Percentiles rank a stretch among this genome's conserved stretches.
Evolutionary conservation across 2,329 filamentous ascomycete genomes (phyloP).

Genomic region (Ophiostoma tasmaniense): DNA sequence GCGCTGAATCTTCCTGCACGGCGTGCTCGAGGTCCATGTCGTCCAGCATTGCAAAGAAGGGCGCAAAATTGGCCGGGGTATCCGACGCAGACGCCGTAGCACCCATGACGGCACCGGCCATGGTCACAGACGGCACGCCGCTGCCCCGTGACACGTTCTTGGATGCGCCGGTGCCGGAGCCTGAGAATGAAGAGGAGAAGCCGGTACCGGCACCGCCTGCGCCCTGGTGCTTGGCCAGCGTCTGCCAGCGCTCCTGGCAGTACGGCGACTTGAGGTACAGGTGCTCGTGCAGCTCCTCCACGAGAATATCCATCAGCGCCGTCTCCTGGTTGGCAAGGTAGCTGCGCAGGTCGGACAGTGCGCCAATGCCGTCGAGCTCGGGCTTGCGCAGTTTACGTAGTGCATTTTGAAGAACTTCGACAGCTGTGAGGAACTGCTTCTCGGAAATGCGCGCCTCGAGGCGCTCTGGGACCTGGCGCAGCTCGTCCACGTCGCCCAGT

Average conservation of each 20-base stretch:
- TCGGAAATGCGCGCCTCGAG: constrained; percentile 92
- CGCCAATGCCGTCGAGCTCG: constrained; percentile 85
- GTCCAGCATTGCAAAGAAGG: constrained; percentile 54
- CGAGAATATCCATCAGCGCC: constrained; percentile 81
- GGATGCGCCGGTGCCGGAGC: background rate
- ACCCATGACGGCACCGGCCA: background rate
- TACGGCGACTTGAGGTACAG: constrained; percentile 97
- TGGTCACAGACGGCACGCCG: background rate
- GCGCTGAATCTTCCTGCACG: constrained; percentile 76
- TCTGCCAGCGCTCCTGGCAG: constrained; percentile 92
- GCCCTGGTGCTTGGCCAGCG: constrained; percentile 60
- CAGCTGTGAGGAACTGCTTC: constrained; percentile 86
- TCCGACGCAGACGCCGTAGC: constrained; percentile 27
- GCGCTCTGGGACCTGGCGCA: constrained; percentile 83
- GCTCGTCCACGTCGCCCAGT: constrained; percentile 74
- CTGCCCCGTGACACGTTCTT: background rate
- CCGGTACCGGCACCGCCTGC: background rate
- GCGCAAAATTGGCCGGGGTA: constrained; percentile 38
- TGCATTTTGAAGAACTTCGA: constrained; percentile 84
- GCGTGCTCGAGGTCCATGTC: constrained; percentile 50
- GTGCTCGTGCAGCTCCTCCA: constrained; percentile 97
- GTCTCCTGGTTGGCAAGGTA: constrained; percentile 93
- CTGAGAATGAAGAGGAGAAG: background rate
- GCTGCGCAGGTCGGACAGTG: constrained; percentile 71
- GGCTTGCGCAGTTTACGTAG: constrained; percentile 75